These are phyloP conservation scores for Colletotrichum coccodes DNA, from an alignment of 2,329 filamentous ascomycete genomes.

Conservation along the genomic window DNA sequence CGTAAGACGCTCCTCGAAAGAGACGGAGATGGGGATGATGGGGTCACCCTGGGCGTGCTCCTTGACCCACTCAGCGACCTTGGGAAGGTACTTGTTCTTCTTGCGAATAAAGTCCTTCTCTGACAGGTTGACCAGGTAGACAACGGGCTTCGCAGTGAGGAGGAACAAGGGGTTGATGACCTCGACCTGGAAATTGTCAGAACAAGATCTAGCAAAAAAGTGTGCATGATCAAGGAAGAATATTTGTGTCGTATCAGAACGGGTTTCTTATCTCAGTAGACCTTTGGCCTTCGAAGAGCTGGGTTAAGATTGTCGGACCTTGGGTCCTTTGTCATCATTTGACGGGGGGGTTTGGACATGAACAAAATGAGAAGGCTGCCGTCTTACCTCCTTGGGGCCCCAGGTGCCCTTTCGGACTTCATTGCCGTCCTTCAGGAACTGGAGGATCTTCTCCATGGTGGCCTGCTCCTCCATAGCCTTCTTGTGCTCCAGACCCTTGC, in stretches of 20 bases:
- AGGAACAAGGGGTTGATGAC: conserved; percentile 97
- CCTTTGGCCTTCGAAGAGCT: conserved; percentile 98
- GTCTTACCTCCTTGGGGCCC: conserved; percentile 92
- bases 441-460: conserved; percentile 89
- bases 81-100: conserved; percentile 99
- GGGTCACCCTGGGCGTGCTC: conserved; percentile 87
- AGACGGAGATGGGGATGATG: conserved; percentile 92
- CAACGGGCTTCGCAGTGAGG: conserved; percentile 94
- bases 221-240: conserved; percentile 34
- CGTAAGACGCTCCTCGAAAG: conserved; percentile 91
- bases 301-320: conserved; percentile 92
- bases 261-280: conserved; percentile 81
- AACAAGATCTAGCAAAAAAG: conserved; percentile 31
- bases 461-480: conserved; percentile 95
- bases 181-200: conserved; percentile 77
- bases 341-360: conserved; percentile 45
- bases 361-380: conserved; percentile 37
- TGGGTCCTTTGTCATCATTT: conserved; percentile 98
- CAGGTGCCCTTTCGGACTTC: conserved; percentile 93
- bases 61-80: conserved; percentile 96
- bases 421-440: conserved; percentile 86
- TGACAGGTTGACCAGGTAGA: conserved; percentile 96
- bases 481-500: conserved; percentile 97
- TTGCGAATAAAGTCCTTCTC: conserved; percentile 98
- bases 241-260: conserved; percentile 31